Conservation (phyloP, 257 asterid genomes). For the Gynochthodes officinalis region DNA sequence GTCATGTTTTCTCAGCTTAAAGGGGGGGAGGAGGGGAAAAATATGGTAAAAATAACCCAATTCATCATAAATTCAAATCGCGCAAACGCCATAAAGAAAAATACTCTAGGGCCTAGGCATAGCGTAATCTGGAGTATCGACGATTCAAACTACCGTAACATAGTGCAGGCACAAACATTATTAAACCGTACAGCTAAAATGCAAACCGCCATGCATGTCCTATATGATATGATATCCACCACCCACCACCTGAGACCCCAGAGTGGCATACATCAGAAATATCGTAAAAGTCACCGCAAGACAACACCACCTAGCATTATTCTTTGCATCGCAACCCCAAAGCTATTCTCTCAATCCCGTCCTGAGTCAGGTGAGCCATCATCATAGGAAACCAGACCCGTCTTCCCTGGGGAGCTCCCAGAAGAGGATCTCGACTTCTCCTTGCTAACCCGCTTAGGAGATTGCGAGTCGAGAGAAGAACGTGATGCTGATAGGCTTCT, state of each 20-base stretch:
- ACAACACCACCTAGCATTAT: neutral
- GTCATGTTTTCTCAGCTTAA: neutral
- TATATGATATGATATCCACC: neutral
- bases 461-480: conserved; percentile 44
- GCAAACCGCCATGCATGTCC: neutral
- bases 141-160: neutral
- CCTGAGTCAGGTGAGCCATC: conserved; percentile 80
- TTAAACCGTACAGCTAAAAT: neutral
- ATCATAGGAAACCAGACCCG: conserved; percentile 75
- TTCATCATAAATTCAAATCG: neutral
- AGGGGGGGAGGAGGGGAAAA: neutral
- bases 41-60: neutral
- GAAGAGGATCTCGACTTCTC: conserved; percentile 60
- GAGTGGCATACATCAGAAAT: neutral
- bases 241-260: neutral
- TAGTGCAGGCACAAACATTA: neutral
- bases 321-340: neutral
- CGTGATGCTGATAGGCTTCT: conserved; percentile 57
- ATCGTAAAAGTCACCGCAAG: neutral
- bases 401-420: conserved; percentile 54
- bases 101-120: neutral
- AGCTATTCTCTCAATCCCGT: conserved; percentile 27
- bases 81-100: neutral
- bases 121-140: neutral
- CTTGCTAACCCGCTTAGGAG: conserved; percentile 48